phyloP scores from a whole-genome alignment of 2,329 filamentous ascomycete genomes.

The Zasmidium citrigriseum region DNA sequence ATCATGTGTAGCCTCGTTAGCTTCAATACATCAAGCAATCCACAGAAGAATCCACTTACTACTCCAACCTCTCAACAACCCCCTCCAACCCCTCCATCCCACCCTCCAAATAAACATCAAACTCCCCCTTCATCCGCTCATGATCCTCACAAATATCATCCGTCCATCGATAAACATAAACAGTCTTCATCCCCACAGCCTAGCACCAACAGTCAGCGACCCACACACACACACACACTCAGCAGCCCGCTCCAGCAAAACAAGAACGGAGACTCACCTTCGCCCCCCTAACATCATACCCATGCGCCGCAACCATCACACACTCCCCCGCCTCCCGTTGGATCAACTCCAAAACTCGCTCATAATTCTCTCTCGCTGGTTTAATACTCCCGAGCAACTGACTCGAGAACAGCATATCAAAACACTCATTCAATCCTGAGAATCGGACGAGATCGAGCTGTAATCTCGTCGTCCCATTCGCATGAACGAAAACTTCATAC shows the following conservation, averaged over 20 bases:
- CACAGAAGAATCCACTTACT: not conserved
- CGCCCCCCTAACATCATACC: slow-evolving; percentile 55
- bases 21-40: too few relatives aligned
- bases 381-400: slow-evolving; percentile 54
- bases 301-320: slow-evolving; percentile 57
- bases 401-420: slow-evolving; percentile 56
- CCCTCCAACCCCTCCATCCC: slow-evolving; percentile 13
- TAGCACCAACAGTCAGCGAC: too few relatives aligned
- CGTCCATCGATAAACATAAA: slow-evolving; percentile 56
- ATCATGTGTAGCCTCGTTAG: too few relatives aligned
- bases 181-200: slow-evolving; percentile 50
- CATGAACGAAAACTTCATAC: slow-evolving; percentile 49
- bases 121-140: slow-evolving; percentile 41
- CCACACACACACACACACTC: slow-evolving; percentile 30
- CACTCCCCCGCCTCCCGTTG: slow-evolving; percentile 49
- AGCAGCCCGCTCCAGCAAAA: slow-evolving; percentile 47
- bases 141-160: slow-evolving; percentile 53
- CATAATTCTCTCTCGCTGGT: slow-evolving; percentile 51
- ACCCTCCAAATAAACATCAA: slow-evolving; percentile 37
- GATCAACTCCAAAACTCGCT: slow-evolving; percentile 48
- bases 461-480: slow-evolving; percentile 57
- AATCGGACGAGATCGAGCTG: slow-evolving; percentile 55
- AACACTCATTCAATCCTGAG: slow-evolving; percentile 39
- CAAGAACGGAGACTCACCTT: slow-evolving; percentile 25
- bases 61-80: slow-evolving; percentile 2